phyloP scores from a whole-genome alignment of 106 monocot genomes.

The Dendrobium officinale region DNA sequence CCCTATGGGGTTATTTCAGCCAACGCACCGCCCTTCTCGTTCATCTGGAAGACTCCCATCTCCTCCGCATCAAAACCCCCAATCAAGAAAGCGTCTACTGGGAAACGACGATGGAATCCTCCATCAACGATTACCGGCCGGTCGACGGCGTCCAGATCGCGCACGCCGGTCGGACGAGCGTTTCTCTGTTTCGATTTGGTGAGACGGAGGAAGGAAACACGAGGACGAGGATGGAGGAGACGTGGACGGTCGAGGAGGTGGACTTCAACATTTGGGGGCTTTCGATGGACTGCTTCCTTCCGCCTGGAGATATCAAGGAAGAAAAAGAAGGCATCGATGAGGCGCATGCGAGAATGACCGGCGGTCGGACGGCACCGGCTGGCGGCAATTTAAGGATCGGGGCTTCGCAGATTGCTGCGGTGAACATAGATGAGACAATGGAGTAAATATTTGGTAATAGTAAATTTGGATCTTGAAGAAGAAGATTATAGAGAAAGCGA shows the following conservation, averaged over 20 bases:
- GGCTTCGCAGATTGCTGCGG: slow-evolving; percentile 10
- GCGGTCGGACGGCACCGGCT: background rate
- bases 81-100: slow-evolving; percentile 39
- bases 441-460: background rate
- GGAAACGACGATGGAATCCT: slow-evolving; percentile 72
- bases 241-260: slow-evolving; percentile 57
- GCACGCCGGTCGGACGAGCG: slow-evolving; percentile 53
- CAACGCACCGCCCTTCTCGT: slow-evolving; percentile 65
- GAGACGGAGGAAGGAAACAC: slow-evolving; percentile 27
- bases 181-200: slow-evolving; percentile 50
- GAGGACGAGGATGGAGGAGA: slow-evolving; percentile 66
- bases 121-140: slow-evolving; percentile 48
- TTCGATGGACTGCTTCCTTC: slow-evolving; percentile 40
- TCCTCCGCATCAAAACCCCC: slow-evolving; percentile 39
- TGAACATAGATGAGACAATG: slow-evolving; percentile 7
- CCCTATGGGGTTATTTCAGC: slow-evolving; percentile 83
- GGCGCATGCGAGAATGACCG: background rate
- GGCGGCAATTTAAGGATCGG: background rate
- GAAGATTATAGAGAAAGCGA: too few relatives aligned
- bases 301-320: slow-evolving; percentile 29
- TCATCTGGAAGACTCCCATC: slow-evolving; percentile 63
- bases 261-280: slow-evolving; percentile 45
- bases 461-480: too few relatives aligned
- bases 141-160: slow-evolving; percentile 74
- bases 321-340: slow-evolving; percentile 9